phyloP scores from a whole-genome alignment of 805 yeast species.

The Ogataea allantospora region DNA sequence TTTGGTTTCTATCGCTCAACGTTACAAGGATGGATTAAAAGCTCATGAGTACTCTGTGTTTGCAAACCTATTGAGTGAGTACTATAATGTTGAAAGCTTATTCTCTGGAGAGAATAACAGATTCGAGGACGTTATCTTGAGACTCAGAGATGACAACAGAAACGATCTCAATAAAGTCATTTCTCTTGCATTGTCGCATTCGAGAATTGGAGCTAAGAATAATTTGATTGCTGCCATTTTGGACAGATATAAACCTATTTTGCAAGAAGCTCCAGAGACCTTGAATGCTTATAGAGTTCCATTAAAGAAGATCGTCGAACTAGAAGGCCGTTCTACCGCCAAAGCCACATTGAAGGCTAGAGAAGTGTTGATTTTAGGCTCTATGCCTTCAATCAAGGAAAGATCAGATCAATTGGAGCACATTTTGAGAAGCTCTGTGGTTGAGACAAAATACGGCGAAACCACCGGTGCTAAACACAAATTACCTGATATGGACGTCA shows the following conservation, averaged over 20 bases:
- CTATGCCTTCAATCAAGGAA: constrained; percentile 93
- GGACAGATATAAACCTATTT: constrained; percentile 74
- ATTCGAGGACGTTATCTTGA: constrained; percentile 86
- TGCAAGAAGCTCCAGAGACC: constrained; percentile 68
- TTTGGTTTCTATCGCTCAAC: constrained; percentile 62
- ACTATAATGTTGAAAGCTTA: constrained; percentile 71
- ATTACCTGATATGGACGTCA: constrained; percentile 74
- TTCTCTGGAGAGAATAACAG: constrained; percentile 75
- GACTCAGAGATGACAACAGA: constrained; percentile 83
- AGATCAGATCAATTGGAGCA: constrained; percentile 97
- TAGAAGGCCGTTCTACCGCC: constrained; percentile 87
- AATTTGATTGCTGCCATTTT: constrained; percentile 83
- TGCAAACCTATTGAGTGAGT: constrained; percentile 65
- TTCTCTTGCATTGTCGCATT: constrained; percentile 75
- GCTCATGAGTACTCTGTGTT: constrained; percentile 83
- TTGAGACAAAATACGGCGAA: constrained; percentile 87
- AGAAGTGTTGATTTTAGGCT: constrained; percentile 94
- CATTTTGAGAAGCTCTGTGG: constrained; percentile 86
- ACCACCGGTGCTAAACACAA: constrained; percentile 67
- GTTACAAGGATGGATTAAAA: constrained; percentile 71
- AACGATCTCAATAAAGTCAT: constrained; percentile 74
- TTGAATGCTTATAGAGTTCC: constrained; percentile 66
- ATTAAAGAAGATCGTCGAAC: constrained; percentile 76
- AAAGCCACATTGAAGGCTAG: constrained; percentile 94
- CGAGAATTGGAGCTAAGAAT: constrained; percentile 91